A percentile compares a stretch with the other conserved stretches of the same genome.
Conservation (phyloP, 306 rosid genomes). For the Gastrolobium bilobum region DNA sequence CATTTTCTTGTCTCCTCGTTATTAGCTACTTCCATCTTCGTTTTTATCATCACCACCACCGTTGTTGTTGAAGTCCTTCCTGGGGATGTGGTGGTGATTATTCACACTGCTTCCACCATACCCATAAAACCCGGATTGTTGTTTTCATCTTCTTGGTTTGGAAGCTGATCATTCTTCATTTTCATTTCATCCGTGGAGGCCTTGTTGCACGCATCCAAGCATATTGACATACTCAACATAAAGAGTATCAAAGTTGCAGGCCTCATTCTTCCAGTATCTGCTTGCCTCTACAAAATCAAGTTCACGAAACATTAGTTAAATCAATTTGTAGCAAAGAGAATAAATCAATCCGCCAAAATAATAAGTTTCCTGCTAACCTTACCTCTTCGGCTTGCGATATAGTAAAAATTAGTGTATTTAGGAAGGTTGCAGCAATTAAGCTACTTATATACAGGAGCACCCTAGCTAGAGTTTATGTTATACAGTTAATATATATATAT, state of each 20-base stretch:
- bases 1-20: too few relatives aligned
- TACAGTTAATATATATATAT: background rate
- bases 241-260: constrained; percentile 12
- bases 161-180: constrained; percentile 8
- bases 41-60: background rate
- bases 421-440: background rate
- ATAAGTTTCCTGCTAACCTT: background rate
- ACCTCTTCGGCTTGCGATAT: constrained; percentile 24
- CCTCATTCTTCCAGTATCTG: constrained; percentile 22
- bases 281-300: constrained; percentile 24
- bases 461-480: background rate
- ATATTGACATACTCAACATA: constrained; percentile 25
- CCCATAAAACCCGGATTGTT: background rate
- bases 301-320: background rate
- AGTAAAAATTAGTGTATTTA: background rate
- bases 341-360: background rate
- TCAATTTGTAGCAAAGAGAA: background rate
- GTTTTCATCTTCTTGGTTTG: background rate
- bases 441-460: constrained; percentile 29
- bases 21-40: background rate
- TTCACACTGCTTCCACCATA: constrained; percentile 28
- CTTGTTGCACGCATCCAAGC: background rate
- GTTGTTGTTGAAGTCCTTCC: constrained; percentile 32
- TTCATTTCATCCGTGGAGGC: background rate
- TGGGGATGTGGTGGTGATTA: constrained; percentile 51